Base-by-base conservation (phyloP, 192 early-diverging fungal species). In the Coemansia sp. region DNA sequence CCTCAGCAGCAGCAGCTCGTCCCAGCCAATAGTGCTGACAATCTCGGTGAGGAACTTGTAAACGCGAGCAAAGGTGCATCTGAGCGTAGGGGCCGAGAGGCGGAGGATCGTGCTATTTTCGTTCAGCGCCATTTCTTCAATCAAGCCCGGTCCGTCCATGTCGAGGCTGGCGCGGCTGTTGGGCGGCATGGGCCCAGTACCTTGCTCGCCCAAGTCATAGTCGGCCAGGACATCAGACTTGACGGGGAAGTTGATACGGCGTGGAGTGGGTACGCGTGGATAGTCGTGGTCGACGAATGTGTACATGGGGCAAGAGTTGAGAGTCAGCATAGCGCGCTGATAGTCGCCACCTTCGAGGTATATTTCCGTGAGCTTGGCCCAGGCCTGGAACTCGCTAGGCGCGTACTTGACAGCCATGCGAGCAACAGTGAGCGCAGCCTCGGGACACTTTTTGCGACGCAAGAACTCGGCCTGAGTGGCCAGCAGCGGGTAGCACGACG, bases 301-400 rank as follows among this genome's bases (percentile, higher is more conserved):
- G 75, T 97, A 98, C 98, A 99, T 99, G 10, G 98, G 98, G 78
- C 98, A 99, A 16, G 96, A 94, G 77, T 99, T 99, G 67, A 99
- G 89, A 0, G 97, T 93, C 67, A 99, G 86, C 13, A 99, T 86
- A 20, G 98, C 98, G 89, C 91, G 85, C 63, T 74, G 75, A 33
- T 74, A 95, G 72, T 97, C 95, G 29, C 86, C 90, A 36, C 91
- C 63, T 22, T 95, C 93, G 65, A 96, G 94, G 72, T 97, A 98
- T 38, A 95, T 85, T 78, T 99, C 91, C 6, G 96, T 96, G 27
- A 99, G 86, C 74, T 96, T 96, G 20, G 95, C 92, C 98, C 98
- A 99, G 0, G 96, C 94, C 16, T 89, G 80, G 75, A 93, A 99
- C 79, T 99, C 98, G 24, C 94, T 95, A 3, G 98, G 97, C 3